A percentile compares a stretch with the other conserved stretches of the same genome.
These are phyloP conservation scores for Amphicarpaea edgeworthii DNA, from an alignment of 306 rosid genomes.

Conservation along the genomic window DNA sequence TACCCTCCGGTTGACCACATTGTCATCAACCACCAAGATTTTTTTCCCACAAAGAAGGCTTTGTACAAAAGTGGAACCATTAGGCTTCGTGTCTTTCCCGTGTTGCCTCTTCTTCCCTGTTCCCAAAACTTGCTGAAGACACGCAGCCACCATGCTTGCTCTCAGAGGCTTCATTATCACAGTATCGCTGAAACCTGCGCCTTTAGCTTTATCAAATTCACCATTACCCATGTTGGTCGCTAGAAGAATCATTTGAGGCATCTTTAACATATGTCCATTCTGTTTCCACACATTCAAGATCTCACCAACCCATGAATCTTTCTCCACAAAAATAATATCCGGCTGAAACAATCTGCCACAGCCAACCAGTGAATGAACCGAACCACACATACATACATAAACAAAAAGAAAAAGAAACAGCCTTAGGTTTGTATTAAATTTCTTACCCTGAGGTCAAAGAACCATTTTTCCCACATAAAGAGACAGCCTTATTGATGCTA, in stretches of 20 bases:
- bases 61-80: conserved; percentile 69
- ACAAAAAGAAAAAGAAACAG: too few relatives aligned
- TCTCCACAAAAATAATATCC: conserved; percentile 86
- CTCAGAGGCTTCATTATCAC: conserved; percentile 96
- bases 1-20: conserved; percentile 87
- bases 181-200: conserved; percentile 85
- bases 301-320: conserved; percentile 82
- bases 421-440: too few relatives aligned
- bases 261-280: conserved; percentile 63
- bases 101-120: conserved; percentile 75
- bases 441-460: conserved; percentile 68
- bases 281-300: conserved; percentile 64
- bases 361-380: conserved; percentile 38
- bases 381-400: conserved; percentile 4
- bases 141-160: conserved; percentile 98
- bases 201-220: conserved; percentile 77
- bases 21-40: conserved; percentile 95
- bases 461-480: conserved; percentile 72
- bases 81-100: conserved; percentile 59
- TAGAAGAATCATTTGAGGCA: conserved; percentile 83
- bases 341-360: conserved; percentile 76
- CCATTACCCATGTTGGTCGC: conserved; percentile 75
- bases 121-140: conserved; percentile 96
- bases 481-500: conserved; percentile 64
- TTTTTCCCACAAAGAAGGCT: conserved; percentile 82